phyloP scores from a whole-genome alignment of 2,329 filamentous ascomycete species.

The Colletotrichum graminicola region DNA sequence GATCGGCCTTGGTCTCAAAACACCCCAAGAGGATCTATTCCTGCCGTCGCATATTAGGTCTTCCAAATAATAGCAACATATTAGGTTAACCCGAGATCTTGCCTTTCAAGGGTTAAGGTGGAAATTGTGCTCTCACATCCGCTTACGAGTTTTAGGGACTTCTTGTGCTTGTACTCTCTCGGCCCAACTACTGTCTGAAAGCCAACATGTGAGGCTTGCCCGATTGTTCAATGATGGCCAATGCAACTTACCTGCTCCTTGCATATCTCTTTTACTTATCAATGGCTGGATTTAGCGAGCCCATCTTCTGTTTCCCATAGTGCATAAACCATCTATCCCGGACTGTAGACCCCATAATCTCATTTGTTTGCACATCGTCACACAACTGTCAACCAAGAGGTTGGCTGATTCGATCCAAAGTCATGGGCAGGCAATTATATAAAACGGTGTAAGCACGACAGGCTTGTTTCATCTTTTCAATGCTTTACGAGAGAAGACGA shows the following conservation, averaged over 20 bases:
- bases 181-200: background rate
- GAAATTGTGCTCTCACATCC: background rate
- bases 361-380: background rate
- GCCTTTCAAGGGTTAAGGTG: no score
- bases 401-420: background rate
- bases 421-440: background rate
- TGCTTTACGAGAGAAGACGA: background rate
- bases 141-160: background rate
- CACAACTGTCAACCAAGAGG: background rate
- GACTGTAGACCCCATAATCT: background rate
- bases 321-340: background rate
- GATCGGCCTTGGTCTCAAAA: background rate
- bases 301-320: background rate
- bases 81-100: background rate
- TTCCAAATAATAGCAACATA: background rate
- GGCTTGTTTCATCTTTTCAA: background rate
- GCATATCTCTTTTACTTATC: background rate
- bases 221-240: background rate
- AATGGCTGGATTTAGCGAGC: background rate
- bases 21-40: rapidly evolving
- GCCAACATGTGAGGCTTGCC: background rate
- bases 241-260: background rate
- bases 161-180: no score
- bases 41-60: background rate
- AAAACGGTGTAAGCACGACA: background rate